Evolutionary conservation across 2,329 filamentous ascomycete genomes (phyloP).

Genomic region (Fusarium caatingaense): DNA sequence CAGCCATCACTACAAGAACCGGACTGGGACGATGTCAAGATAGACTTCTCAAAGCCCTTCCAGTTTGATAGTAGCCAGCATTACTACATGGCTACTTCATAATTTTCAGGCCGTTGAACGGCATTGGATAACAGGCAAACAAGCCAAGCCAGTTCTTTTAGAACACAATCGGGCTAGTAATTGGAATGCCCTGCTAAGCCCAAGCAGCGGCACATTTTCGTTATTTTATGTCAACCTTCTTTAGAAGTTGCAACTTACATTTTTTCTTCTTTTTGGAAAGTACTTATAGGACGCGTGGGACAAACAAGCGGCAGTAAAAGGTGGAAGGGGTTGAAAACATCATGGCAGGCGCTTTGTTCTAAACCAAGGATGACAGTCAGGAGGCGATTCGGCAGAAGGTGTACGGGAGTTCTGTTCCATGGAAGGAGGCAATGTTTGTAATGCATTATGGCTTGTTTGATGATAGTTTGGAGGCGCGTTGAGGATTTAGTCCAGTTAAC

Average conservation of each 20-base stretch:
- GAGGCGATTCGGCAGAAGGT: conserved; percentile 8
- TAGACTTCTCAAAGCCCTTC: conserved; percentile 65
- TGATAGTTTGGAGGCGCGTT: conserved; percentile 20
- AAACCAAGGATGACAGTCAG: conserved; percentile 5
- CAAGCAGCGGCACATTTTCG: conserved; percentile 35
- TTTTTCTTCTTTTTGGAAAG: conserved; percentile 30
- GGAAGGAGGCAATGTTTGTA: conserved; percentile 24
- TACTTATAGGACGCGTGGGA: conserved; percentile 7
- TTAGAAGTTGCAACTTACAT: conserved; percentile 19
- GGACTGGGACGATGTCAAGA: conserved; percentile 63
- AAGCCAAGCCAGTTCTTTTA: neutral
- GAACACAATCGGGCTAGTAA: conserved; percentile 27
- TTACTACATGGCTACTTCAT: conserved; percentile 51
- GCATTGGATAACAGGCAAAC: conserved; percentile 4
- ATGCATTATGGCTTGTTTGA: conserved; percentile 28
- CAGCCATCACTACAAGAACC: conserved; percentile 37
- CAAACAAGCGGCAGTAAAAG: conserved; percentile 24
- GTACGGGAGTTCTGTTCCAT: conserved; percentile 27
- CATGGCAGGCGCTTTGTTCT: conserved; percentile 26
- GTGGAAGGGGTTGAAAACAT: conserved; percentile 18
- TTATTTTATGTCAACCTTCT: conserved; percentile 2
- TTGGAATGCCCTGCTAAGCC: conserved; percentile 27
- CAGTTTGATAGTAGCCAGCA: conserved; percentile 58
- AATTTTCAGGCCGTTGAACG: conserved; percentile 11
- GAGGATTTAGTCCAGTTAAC: conserved; percentile 22